phyloP scores from a whole-genome alignment of 2,329 filamentous ascomycete genomes.

The Colletotrichum karsti region DNA sequence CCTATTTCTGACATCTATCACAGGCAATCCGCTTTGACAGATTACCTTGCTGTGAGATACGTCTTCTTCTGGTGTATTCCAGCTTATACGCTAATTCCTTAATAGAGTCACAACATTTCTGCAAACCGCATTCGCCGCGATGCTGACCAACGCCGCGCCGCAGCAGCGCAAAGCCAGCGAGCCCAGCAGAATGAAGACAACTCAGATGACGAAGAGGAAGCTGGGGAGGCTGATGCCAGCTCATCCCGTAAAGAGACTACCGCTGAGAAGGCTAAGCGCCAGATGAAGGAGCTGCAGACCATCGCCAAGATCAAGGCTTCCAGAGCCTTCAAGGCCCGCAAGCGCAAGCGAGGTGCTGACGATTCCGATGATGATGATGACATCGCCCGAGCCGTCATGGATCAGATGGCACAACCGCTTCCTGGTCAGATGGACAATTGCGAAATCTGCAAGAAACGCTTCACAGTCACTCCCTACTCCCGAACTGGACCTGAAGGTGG shows the following conservation, averaged over 20 bases:
- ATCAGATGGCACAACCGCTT: conserved; percentile 60
- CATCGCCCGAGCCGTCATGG: conserved; percentile 57
- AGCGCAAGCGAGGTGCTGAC: conserved; percentile 51
- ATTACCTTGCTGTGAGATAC: conserved; percentile 59
- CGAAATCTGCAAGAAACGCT: conserved; percentile 84
- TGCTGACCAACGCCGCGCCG: conserved; percentile 53
- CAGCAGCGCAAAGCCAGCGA: conserved; percentile 37
- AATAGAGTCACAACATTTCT: conserved; percentile 76
- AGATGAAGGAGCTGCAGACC: conserved; percentile 60
- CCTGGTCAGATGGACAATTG: conserved; percentile 92
- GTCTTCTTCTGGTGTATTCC: background rate
- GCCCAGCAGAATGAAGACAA: conserved; percentile 15
- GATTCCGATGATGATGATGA: conserved; percentile 59
- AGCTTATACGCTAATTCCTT: background rate
- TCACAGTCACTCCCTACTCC: conserved; percentile 92
- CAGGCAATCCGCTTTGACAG: conserved; percentile 61
- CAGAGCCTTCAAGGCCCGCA: conserved; percentile 65
- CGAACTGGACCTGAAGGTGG: conserved; percentile 84
- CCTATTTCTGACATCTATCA: background rate
- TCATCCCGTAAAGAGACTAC: conserved; percentile 31
- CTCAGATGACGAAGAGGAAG: conserved; percentile 34
- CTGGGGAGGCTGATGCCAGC: conserved; percentile 18
- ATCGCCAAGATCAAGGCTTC: conserved; percentile 70
- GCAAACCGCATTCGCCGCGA: conserved; percentile 62
- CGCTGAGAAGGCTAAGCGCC: conserved; percentile 37